These are phyloP conservation scores for Trichophyton rubrum DNA, from an alignment of 2,329 filamentous ascomycete genomes.

Conservation along the genomic window DNA sequence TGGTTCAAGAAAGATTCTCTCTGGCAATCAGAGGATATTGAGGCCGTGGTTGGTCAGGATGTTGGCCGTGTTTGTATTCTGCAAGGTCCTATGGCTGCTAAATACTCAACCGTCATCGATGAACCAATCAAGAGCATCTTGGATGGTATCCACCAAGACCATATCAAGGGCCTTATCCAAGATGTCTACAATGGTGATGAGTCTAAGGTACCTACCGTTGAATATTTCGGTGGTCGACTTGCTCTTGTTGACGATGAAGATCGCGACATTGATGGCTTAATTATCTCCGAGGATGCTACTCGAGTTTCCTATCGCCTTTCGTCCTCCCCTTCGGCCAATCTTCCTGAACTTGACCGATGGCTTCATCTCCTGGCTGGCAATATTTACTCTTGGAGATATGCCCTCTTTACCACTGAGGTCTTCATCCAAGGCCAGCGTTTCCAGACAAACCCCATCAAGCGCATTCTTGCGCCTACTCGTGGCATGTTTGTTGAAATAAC, in stretches of 20 bases:
- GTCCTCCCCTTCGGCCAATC: conserved; percentile 54
- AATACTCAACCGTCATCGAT: conserved; percentile 77
- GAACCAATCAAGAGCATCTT: conserved; percentile 93
- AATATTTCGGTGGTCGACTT: conserved; percentile 90
- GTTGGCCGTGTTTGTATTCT: conserved; percentile 93
- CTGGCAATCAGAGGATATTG: conserved; percentile 96
- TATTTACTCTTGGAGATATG: conserved; percentile 83
- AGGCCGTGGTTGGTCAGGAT: conserved; percentile 90
- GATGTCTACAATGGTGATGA: conserved; percentile 70
- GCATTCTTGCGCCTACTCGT: conserved; percentile 74
- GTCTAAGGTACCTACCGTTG: conserved; percentile 64
- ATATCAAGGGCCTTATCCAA: conserved; percentile 65
- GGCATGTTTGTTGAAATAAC: conserved; percentile 83
- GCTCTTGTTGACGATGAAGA: conserved; percentile 56
- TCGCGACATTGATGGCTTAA: conserved; percentile 72
- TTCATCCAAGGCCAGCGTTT: conserved; percentile 93
- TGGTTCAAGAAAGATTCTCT: conserved; percentile 99
- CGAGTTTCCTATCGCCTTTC: conserved; percentile 80
- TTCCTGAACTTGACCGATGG: conserved; percentile 77
- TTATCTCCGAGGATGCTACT: conserved; percentile 62
- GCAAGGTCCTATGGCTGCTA: conserved; percentile 84
- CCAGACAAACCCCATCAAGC: conserved; percentile 88
- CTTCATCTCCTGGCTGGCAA: conserved; percentile 74
- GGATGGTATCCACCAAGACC: conserved; percentile 75
- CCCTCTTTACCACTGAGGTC: conserved; percentile 84